These are phyloP conservation scores for Ramalina peruviana DNA, from an alignment of 495 filamentous ascomycete species.

Conservation along the genomic window DNA sequence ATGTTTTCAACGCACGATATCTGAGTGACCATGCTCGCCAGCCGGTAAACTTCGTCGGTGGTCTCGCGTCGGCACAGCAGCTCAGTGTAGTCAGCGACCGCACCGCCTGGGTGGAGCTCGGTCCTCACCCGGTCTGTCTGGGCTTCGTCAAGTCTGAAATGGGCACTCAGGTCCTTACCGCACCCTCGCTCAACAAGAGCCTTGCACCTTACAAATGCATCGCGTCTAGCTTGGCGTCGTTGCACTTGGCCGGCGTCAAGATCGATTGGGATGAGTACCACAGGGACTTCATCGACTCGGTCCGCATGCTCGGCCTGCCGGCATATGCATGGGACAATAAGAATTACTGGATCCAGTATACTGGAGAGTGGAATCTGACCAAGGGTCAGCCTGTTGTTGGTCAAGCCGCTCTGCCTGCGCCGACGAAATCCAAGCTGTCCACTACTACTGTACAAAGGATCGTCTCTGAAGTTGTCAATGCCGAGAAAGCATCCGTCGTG, in stretches of 20 bases:
- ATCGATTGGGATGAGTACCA: conserved; percentile 56
- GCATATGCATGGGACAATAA: conserved; percentile 54
- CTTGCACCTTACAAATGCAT: conserved; percentile 39
- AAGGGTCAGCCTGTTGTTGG: conserved; percentile 18
- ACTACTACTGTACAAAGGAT: conserved; percentile 20
- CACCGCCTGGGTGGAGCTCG: conserved; percentile 37
- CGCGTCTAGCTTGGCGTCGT: conserved; percentile 31
- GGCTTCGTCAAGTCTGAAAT: conserved; percentile 45
- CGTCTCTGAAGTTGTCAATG: conserved; percentile 37
- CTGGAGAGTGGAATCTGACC: conserved; percentile 28
- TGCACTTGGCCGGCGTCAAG: conserved; percentile 42
- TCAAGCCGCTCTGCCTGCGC: conserved; percentile 10
- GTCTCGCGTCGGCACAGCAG: conserved; percentile 27
- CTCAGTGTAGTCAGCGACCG: conserved; percentile 34
- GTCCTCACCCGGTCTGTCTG: conserved; percentile 44
- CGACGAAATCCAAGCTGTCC: conserved; percentile 9
- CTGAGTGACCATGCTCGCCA: conserved; percentile 15
- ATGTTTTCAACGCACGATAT: conserved; percentile 30
- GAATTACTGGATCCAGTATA: conserved; percentile 58
- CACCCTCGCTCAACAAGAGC: conserved; percentile 29
- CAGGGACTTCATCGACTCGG: conserved; percentile 38
- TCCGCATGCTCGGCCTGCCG: conserved; percentile 41
- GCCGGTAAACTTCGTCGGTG: conserved; percentile 16
- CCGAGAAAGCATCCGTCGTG: conserved; percentile 36
- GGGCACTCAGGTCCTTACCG: conserved; percentile 32